Conservation (phyloP, 2,329 filamentous ascomycete species). For the Ascochyta clinopodiicola region DNA sequence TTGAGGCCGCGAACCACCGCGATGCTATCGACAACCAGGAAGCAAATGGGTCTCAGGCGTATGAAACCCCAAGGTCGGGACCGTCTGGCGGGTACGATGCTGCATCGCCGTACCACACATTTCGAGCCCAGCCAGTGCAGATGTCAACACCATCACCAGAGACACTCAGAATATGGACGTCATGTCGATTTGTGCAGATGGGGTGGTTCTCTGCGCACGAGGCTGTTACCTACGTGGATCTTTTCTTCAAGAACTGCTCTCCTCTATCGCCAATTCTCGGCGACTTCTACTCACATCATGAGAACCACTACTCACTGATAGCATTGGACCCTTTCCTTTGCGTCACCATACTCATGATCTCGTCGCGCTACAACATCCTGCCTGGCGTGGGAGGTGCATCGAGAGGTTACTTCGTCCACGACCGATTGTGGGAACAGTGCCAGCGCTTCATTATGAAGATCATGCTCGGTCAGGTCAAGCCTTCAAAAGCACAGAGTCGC, state of each 20-base stretch:
- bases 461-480: slow-evolving; percentile 62
- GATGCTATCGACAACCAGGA: slow-evolving; percentile 46
- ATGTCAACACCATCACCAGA: slow-evolving; percentile 49
- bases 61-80: slow-evolving; percentile 46
- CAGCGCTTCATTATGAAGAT: slow-evolving; percentile 61
- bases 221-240: slow-evolving; percentile 60
- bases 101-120: slow-evolving; percentile 41
- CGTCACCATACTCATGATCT: slow-evolving; percentile 62
- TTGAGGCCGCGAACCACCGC: slow-evolving; percentile 56
- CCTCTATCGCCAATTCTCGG: slow-evolving; percentile 59
- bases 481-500: slow-evolving; percentile 57
- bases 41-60: slow-evolving; percentile 45
- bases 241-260: slow-evolving; percentile 61
- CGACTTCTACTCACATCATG: slow-evolving; percentile 58
- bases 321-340: slow-evolving; percentile 61
- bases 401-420: slow-evolving; percentile 61
- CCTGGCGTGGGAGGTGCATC: slow-evolving; percentile 52
- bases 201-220: slow-evolving; percentile 63
- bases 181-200: slow-evolving; percentile 62
- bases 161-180: slow-evolving; percentile 56
- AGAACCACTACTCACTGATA: slow-evolving; percentile 57
- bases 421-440: slow-evolving; percentile 62
- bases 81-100: slow-evolving; percentile 29
- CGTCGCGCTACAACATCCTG: slow-evolving; percentile 57
- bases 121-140: slow-evolving; percentile 45